phyloP scores from a whole-genome alignment of 768 basidiomycete genomes.

The Mycena amicta region DNA sequence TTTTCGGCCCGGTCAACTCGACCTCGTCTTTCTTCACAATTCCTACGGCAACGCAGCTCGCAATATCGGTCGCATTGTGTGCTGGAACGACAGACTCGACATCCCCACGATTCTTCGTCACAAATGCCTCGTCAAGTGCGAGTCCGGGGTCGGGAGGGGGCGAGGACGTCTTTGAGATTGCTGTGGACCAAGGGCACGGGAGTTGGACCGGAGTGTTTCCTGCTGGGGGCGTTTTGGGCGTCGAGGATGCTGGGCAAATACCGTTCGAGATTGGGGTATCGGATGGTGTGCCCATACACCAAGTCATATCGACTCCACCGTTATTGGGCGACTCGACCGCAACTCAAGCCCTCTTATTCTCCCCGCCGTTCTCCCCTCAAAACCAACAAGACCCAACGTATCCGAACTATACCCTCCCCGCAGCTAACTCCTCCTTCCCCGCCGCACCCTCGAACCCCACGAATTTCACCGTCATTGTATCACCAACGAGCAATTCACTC shows the following conservation, averaged over 20 bases:
- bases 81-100: constrained; percentile 29
- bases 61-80: constrained; percentile 55
- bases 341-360: constrained; percentile 74
- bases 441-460: constrained; percentile 42
- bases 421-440: constrained; percentile 52
- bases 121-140: constrained; percentile 44
- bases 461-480: constrained; percentile 58
- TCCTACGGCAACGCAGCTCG: constrained; percentile 40
- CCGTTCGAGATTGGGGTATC: constrained; percentile 66
- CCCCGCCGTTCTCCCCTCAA: constrained; percentile 50
- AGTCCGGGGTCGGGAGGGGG: constrained; percentile 43
- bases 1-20: constrained; percentile 33
- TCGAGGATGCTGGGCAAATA: constrained; percentile 41
- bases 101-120: constrained; percentile 59
- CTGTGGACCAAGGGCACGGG: constrained; percentile 50
- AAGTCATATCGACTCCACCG: constrained; percentile 44
- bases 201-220: constrained; percentile 49
- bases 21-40: constrained; percentile 42
- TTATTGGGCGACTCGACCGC: constrained; percentile 75
- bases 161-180: constrained; percentile 49
- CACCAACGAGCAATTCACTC: constrained; percentile 46
- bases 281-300: constrained; percentile 50
- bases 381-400: constrained; percentile 45
- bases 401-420: constrained; percentile 77
- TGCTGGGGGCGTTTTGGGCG: constrained; percentile 54